Evolutionary conservation across 139 green algal genomes (phyloP).

Genomic region (Tetraselmis striata): DNA sequence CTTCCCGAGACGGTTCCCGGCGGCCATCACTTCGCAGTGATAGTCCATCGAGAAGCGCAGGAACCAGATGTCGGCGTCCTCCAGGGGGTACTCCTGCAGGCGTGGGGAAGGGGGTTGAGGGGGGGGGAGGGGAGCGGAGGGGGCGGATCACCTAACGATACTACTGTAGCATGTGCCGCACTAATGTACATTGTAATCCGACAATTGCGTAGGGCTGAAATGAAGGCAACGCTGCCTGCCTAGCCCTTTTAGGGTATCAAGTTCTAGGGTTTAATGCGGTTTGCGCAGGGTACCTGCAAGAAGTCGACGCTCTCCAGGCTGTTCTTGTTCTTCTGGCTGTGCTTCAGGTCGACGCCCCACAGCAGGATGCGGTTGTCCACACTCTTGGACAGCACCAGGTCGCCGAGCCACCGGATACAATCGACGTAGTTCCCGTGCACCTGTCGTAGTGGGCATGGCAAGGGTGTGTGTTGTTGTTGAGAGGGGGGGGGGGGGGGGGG

Average conservation of each 20-base stretch:
- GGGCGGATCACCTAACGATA: too few species aligned
- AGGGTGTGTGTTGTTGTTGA: too few species aligned
- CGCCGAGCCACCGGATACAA: slow-evolving; percentile 70
- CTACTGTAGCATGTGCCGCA: too few species aligned
- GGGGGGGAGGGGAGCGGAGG: too few species aligned
- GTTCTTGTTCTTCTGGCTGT: not conserved
- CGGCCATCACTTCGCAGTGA: slow-evolving; percentile 37
- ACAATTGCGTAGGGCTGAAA: too few species aligned
- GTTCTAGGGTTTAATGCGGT: too few species aligned
- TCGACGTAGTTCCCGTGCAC: slow-evolving; percentile 77
- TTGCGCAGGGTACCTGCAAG: not conserved
- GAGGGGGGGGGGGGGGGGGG: not conserved
- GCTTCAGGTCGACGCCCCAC: slow-evolving; percentile 18
- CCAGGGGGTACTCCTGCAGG: slow-evolving; percentile 48
- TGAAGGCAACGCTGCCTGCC: too few species aligned
- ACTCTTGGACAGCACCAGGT: slow-evolving; percentile 62
- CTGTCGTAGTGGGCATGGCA: slow-evolving; percentile 18
- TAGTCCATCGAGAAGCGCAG: slow-evolving; percentile 57
- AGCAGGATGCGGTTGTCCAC: slow-evolving; percentile 49
- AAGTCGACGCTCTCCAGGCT: not conserved
- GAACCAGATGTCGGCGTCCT: slow-evolving; percentile 54
- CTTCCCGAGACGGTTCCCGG: slow-evolving; percentile 42
- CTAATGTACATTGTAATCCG: too few species aligned
- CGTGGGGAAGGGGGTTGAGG: not conserved
- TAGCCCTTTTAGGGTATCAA: too few species aligned